These are phyloP conservation scores for Leccinum truebloodii DNA, from an alignment of 768 basidiomycete genomes.

Conservation along the genomic window DNA sequence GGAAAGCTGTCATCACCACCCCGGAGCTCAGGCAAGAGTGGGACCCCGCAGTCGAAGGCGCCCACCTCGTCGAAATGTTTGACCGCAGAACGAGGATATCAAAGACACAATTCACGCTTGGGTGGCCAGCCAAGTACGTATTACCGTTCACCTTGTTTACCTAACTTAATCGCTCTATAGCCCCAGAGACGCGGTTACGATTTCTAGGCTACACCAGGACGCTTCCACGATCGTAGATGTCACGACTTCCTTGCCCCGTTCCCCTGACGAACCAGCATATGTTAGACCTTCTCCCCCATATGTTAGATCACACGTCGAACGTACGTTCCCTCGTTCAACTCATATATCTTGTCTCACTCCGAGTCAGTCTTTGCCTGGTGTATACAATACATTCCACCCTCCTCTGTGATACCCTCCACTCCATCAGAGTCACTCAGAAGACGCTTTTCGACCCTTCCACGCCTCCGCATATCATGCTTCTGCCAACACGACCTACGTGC, in stretches of 20 bases:
- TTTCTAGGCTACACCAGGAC: constrained; percentile 84
- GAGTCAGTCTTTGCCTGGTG: constrained; percentile 88
- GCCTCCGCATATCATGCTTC: constrained; percentile 83
- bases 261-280: constrained; percentile 87
- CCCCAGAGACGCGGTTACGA: constrained; percentile 92
- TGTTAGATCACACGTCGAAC: constrained; percentile 81
- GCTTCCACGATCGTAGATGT: constrained; percentile 83
- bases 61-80: constrained; percentile 80
- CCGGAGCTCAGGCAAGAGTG: constrained; percentile 88
- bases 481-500: constrained; percentile 94
- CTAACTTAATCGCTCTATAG: constrained; percentile 38
- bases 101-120: constrained; percentile 89
- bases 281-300: constrained; percentile 89
- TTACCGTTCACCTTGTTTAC: constrained; percentile 28
- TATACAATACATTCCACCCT: constrained; percentile 64
- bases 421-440: constrained; percentile 39
- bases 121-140: constrained; percentile 95
- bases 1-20: constrained; percentile 80
- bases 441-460: constrained; percentile 33
- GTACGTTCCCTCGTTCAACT: constrained; percentile 42
- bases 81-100: constrained; percentile 83
- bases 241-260: constrained; percentile 91
- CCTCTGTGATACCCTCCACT: constrained; percentile 33
- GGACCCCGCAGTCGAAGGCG: constrained; percentile 92
- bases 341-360: constrained; percentile 7